These are phyloP conservation scores for Parietaria judaica DNA, from an alignment of 306 rosid genomes.

Conservation along the genomic window DNA sequence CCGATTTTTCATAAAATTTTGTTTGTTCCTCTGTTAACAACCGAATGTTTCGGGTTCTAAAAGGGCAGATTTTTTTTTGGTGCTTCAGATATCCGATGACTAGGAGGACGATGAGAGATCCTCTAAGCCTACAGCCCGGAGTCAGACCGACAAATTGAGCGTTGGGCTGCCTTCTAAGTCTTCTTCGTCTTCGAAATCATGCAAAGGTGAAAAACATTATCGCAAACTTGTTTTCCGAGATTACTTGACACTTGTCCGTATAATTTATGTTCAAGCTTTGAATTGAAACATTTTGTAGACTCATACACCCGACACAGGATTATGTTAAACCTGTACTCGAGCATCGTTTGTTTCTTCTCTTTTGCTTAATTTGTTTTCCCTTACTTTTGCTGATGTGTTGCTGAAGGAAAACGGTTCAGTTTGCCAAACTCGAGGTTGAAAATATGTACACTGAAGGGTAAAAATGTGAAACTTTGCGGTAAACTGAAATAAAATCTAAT, in stretches of 20 bases:
- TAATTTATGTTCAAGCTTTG: neutral
- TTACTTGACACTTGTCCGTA: neutral
- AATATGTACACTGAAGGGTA: too few species aligned
- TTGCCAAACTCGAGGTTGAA: constrained; percentile 94
- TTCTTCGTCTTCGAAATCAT: constrained; percentile 27
- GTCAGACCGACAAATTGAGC: constrained; percentile 55
- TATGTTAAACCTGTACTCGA: constrained; percentile 9
- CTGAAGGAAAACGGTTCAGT: constrained; percentile 82
- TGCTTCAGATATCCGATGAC: constrained; percentile 45
- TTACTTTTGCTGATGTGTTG: constrained; percentile 17
- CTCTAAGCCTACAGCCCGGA: constrained; percentile 45
- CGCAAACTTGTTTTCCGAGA: neutral
- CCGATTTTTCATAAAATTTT: neutral
- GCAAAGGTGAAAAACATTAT: constrained; percentile 52
- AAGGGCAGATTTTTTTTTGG: neutral
- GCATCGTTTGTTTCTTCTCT: neutral
- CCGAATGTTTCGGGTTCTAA: neutral
- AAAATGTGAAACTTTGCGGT: too few species aligned
- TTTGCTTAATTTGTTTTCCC: constrained; percentile 14
- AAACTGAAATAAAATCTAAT: too few species aligned
- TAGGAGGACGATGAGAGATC: constrained; percentile 59
- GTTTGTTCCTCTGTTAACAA: neutral
- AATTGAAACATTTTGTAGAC: constrained; percentile 41
- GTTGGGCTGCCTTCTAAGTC: constrained; percentile 23
- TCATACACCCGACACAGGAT: constrained; percentile 50